A percentile compares a stretch with the other conserved stretches of the same genome.
phyloP scores from a whole-genome alignment of 2,329 filamentous ascomycete genomes.

The Cercospora sp. region DNA sequence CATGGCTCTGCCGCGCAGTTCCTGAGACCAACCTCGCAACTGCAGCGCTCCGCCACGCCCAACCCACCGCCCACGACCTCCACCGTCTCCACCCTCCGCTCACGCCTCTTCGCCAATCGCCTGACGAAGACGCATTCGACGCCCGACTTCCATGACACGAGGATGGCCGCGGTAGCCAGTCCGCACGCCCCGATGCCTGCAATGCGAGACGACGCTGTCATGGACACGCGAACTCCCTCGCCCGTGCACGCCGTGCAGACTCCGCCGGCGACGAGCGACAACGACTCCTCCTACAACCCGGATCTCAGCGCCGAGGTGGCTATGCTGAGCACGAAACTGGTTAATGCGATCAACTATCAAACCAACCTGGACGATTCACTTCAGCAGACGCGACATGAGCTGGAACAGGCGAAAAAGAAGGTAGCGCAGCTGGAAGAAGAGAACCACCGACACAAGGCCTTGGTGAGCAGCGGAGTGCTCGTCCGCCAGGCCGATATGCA shows the following conservation, averaged over 20 bases:
- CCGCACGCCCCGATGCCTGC: conserved; percentile 17
- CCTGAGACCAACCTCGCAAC: conserved; percentile 6
- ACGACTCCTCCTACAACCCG: conserved; percentile 47
- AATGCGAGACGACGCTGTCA: conserved; percentile 30
- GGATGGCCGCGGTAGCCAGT: conserved; percentile 28
- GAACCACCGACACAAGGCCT: conserved; percentile 66
- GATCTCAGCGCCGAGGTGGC: conserved; percentile 77
- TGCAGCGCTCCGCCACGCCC: conserved; percentile 1
- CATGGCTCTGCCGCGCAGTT: conserved; percentile 7
- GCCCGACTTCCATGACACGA: conserved; percentile 27
- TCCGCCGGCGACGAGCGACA: conserved; percentile 7
- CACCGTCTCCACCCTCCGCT: conserved; percentile 19
- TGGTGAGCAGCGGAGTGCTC: conserved; percentile 72
- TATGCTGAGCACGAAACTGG: conserved; percentile 88
- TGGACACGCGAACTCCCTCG: conserved; percentile 49
- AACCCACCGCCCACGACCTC: conserved; percentile 1
- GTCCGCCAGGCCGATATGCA: conserved; percentile 75
- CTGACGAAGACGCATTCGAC: conserved; percentile 30
- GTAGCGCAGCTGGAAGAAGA: conserved; percentile 69
- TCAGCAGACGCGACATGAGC: conserved; percentile 76
- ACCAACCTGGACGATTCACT: conserved; percentile 87
- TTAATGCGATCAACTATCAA: conserved; percentile 96
- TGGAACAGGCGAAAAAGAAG: conserved; percentile 69
- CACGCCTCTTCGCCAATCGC: conserved; percentile 21
- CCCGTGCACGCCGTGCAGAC: conserved; percentile 24